These are phyloP conservation scores for Lachnellula occidentalis DNA, from an alignment of 2,329 filamentous ascomycete genomes.

Conservation along the genomic window DNA sequence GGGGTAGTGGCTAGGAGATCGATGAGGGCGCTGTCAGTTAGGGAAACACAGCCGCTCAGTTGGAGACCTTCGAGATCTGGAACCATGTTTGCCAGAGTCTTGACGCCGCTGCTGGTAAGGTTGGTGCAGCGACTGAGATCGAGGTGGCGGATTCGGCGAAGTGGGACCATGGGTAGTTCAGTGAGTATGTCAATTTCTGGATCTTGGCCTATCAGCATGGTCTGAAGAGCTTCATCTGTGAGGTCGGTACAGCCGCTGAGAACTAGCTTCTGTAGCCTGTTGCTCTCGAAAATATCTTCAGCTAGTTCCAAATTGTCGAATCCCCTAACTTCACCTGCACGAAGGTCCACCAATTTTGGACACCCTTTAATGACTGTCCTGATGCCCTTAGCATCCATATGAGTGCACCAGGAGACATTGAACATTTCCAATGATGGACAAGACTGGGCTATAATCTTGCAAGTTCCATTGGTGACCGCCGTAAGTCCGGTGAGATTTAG, in stretches of 20 bases:
- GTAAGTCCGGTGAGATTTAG: conserved; percentile 81
- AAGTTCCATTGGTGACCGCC: conserved; percentile 75
- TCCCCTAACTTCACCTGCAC: conserved; percentile 74
- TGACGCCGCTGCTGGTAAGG: conserved; percentile 69
- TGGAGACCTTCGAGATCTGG: conserved; percentile 79
- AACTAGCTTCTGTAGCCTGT: conserved; percentile 76
- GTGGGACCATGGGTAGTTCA: conserved; percentile 67
- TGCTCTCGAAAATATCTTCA: conserved; percentile 68
- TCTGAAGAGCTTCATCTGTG: conserved; percentile 65
- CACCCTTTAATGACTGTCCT: conserved; percentile 69
- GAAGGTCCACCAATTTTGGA: conserved; percentile 67
- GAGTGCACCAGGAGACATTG: conserved; percentile 90
- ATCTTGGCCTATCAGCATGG: conserved; percentile 69
- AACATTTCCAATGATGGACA: conserved; percentile 78
- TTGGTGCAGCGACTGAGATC: conserved; percentile 75
- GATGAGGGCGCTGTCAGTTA: conserved; percentile 69
- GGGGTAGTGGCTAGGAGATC: conserved; percentile 71
- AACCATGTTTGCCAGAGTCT: conserved; percentile 64
- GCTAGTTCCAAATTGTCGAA: conserved; percentile 73
- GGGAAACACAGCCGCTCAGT: conserved; percentile 67
- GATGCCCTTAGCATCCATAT: conserved; percentile 74
- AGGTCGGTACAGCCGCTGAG: conserved; percentile 76
- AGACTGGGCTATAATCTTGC: conserved; percentile 76
- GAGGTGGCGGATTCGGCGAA: conserved; percentile 74
- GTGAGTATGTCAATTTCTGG: conserved; percentile 79